These are phyloP conservation scores for Zygnema cylindricum DNA, from an alignment of 139 green algal genomes.

Conservation along the genomic window DNA sequence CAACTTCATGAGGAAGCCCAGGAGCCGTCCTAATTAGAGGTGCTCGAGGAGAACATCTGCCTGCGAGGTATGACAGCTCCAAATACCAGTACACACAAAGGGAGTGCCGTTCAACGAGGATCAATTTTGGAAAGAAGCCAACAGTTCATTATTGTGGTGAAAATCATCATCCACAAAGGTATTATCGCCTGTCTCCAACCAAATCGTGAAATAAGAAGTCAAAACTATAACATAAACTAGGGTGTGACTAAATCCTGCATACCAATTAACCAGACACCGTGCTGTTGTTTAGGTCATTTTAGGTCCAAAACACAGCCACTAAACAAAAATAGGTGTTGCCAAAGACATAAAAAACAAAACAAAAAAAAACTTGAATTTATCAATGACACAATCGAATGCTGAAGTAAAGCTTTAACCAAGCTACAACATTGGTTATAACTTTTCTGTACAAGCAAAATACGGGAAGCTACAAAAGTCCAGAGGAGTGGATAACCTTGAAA, in stretches of 20 bases:
- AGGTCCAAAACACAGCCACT: too few relatives aligned
- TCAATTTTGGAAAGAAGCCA: neutral
- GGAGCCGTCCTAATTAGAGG: neutral
- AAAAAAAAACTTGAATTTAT: too few relatives aligned
- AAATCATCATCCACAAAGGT: neutral
- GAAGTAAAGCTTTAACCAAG: too few relatives aligned
- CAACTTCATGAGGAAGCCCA: neutral
- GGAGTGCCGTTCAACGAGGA: neutral
- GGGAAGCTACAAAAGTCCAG: too few relatives aligned
- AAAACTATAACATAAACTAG: neutral
- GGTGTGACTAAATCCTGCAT: neutral
- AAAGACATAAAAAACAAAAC: too few relatives aligned
- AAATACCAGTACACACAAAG: slow-evolving; percentile 5
- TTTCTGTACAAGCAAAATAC: too few relatives aligned
- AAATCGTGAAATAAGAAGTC: neutral
- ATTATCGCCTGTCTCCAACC: neutral
- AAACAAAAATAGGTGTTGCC: too few relatives aligned
- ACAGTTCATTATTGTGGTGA: neutral
- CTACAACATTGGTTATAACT: too few relatives aligned
- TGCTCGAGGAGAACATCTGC: neutral
- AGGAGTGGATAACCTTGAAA: too few relatives aligned
- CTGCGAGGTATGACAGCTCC: neutral
- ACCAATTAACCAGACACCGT: neutral
- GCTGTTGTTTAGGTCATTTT: too few relatives aligned
- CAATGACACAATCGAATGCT: too few relatives aligned